phyloP scores from a whole-genome alignment of 208 protist species.

The Acanthamoeba polyphaga region DNA sequence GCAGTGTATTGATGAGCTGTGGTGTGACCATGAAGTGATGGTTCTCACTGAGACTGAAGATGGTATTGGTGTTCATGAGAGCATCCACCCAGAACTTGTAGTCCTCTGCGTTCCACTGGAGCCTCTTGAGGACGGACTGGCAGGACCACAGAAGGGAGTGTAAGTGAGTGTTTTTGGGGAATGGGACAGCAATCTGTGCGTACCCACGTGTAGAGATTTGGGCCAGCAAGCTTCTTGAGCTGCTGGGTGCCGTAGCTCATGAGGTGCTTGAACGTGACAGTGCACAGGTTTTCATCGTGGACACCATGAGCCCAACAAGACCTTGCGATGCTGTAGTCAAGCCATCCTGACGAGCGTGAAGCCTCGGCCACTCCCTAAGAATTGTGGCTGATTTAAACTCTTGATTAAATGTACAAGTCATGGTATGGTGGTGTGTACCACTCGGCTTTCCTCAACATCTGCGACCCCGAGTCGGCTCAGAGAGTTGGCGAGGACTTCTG shows the following conservation, averaged over 20 bases:
- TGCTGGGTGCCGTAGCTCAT: background rate
- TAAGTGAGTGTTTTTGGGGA: background rate
- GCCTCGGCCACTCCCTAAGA: no score
- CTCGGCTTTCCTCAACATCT: no score
- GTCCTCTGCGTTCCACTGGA: background rate
- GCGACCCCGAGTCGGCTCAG: no score
- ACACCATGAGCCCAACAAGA: background rate
- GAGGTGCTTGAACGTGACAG: background rate
- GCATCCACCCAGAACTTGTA: conserved; percentile 9
- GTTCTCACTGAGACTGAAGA: background rate
- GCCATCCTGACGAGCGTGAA: no score
- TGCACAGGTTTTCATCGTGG: background rate
- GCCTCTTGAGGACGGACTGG: background rate
- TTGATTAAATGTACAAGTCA: no score
- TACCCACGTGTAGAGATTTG: background rate
- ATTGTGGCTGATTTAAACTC: no score
- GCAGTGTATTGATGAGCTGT: conserved; percentile 13
- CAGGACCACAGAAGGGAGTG: background rate
- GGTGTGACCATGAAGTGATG: conserved; percentile 19
- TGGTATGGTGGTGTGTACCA: no score
- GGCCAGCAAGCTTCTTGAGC: background rate
- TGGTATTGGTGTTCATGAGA: background rate
- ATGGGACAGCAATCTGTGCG: background rate
- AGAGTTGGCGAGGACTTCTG: no score
- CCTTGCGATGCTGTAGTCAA: background rate